Evolutionary conservation across 805 yeast genomes (phyloP).

Genomic region (Saccharomycopsis sp.): DNA sequence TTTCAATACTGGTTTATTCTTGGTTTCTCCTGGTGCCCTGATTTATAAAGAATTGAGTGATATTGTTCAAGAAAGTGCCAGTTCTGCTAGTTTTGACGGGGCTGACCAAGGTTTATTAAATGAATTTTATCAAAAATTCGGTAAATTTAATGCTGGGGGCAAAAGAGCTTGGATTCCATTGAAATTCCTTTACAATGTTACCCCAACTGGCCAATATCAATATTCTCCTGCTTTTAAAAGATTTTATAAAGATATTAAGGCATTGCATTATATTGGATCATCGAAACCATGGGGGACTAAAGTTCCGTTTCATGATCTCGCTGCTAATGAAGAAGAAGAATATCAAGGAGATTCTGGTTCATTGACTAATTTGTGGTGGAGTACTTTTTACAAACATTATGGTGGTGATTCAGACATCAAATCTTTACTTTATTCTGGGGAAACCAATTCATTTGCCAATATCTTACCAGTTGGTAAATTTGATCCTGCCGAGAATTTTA

Average conservation of each 20-base stretch:
- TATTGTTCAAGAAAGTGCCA: constrained; percentile 25
- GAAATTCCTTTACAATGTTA: constrained; percentile 81
- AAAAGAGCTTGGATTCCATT: constrained; percentile 54
- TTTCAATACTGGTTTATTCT: constrained; percentile 74
- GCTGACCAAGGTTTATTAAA: constrained; percentile 90
- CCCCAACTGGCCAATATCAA: constrained; percentile 57
- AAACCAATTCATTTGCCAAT: constrained; percentile 1
- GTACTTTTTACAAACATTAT: constrained; percentile 11
- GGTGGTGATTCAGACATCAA: constrained; percentile 11
- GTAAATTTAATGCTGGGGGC: constrained; percentile 20
- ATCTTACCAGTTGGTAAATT: constrained; percentile 6
- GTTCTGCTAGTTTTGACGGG: constrained; percentile 55
- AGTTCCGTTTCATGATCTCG: constrained; percentile 3
- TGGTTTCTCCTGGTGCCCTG: constrained; percentile 43
- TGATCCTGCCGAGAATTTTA: constrained; percentile 15
- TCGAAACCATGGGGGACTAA: constrained; percentile 46
- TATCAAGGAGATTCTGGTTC: constrained; percentile 2
- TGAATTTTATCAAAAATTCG: constrained; percentile 46
- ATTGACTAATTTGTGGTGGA: constrained; percentile 18
- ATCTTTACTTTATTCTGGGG: background rate
- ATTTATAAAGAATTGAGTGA: constrained; percentile 37
- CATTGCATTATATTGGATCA: constrained; percentile 64
- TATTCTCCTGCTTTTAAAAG: constrained; percentile 61
- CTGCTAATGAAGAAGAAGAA: background rate
- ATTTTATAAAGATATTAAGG: constrained; percentile 38